Conservation (phyloP, 306 rosid genomes). For the Purshia tridentata region DNA sequence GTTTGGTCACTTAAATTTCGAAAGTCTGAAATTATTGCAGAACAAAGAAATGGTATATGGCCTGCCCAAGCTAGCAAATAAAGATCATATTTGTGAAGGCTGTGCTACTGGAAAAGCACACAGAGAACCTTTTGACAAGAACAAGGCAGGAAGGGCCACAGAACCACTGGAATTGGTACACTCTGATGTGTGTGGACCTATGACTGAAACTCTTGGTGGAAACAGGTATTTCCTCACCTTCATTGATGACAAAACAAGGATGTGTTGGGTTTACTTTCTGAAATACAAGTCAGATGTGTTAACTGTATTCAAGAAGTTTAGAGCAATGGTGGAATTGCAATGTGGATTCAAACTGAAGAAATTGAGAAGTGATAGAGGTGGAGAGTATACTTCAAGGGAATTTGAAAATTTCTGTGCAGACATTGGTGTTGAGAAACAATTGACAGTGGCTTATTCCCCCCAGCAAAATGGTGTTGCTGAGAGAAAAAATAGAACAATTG, state of each 20-base stretch:
- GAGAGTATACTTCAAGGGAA: neutral
- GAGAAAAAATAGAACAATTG: neutral
- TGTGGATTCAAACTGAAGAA: neutral
- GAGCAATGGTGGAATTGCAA: neutral
- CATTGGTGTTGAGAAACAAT: neutral
- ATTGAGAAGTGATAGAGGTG: no score
- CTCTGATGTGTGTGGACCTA: neutral
- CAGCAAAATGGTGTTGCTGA: neutral
- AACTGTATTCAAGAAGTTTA: slow-evolving; percentile 1
- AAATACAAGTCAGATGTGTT: neutral
- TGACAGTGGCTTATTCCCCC: neutral
- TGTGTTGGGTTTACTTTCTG: neutral
- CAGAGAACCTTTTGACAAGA: neutral
- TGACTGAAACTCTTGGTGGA: neutral
- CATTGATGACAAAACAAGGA: neutral
- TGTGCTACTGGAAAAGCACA: slow-evolving; percentile 6
- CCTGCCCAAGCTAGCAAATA: neutral
- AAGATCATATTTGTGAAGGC: slow-evolving; percentile 3
- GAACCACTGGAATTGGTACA: neutral
- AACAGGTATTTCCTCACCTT: neutral
- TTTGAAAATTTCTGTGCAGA: slow-evolving; percentile 2
- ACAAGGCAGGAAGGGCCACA: neutral
- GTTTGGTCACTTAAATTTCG: neutral
- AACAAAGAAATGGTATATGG: neutral
- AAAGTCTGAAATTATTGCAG: neutral